Evolutionary conservation across 2,329 filamentous ascomycete genomes (phyloP), one percentile per base, ranked within the genome.

Genomic region (Teratosphaeria nubilosa): DNA sequence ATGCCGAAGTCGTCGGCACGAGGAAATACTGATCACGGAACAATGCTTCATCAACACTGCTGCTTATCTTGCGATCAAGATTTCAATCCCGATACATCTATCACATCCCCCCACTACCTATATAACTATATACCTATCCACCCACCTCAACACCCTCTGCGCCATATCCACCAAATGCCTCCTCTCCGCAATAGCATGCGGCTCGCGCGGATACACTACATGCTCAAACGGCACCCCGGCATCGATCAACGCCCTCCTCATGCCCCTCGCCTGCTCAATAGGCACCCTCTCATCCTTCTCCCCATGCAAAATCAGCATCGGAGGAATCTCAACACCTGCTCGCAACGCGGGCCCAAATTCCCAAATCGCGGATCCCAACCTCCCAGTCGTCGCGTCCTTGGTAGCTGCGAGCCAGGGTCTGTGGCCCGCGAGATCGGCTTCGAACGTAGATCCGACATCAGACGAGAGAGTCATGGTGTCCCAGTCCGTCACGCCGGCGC

Each of bases 401-500:
- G 59, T 53, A 48, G 60, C 41, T 24, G 58, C 62, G 70, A 71
- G 73, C 5, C 68, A 69, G 9, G 65, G 55, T 16, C 53, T 34
- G 3, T 65, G 68, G 3, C 65, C 68, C 11, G 62, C 64, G 20
- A 69, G 31, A 45, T 71, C 66, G 0, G 62, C 57, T 57, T 70
- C 62, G 41, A 68, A 59, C 31, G 51, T 53, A 16, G 57, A 60
- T 3, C 65, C 65, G 14, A 70, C 51, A 56, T 73, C 71, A 1
- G 68, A 68, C 0, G 72, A 70, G n/a, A 76, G 55, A 0, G 62
- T 58, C 56, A 76, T 68, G 20, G 67, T 67, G 24, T 76, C 75
- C 20, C 65, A 66, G 37, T 76, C 74, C 1, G 63, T 69, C 4
- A 75, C 62, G 0, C 75, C 75, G 1, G 71, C 72, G 0, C 74